Percentiles rank a stretch among this genome's conserved stretches.
Evolutionary conservation across 441 rosid genomes (phyloP).

Genomic region (Bocquillonia castaneifolia): DNA sequence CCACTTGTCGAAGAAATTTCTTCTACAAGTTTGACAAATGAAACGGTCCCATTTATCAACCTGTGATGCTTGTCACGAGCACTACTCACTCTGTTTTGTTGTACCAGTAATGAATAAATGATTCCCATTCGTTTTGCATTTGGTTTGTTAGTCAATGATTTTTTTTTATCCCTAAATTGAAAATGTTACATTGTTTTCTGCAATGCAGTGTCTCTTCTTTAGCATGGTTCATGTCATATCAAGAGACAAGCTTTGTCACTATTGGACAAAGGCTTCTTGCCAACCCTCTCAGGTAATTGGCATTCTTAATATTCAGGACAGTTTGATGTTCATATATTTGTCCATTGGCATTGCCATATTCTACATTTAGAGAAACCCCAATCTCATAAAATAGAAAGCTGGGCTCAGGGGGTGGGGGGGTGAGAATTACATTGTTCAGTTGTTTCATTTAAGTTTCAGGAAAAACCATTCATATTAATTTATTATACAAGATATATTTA

Average conservation of each 20-base stretch:
- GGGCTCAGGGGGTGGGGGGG: neutral
- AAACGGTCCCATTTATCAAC: neutral
- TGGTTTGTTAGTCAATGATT: neutral
- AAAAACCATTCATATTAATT: neutral
- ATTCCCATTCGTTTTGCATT: neutral
- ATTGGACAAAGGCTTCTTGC: slow-evolving; percentile 96
- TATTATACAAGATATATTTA: neutral
- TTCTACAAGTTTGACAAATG: neutral
- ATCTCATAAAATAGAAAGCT: too few species aligned
- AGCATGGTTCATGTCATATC: slow-evolving; percentile 99
- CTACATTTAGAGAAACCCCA: neutral
- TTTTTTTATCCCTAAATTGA: slow-evolving; percentile 9
- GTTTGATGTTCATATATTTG: neutral
- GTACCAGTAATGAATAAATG: neutral
- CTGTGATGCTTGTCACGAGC: neutral
- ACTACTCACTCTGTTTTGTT: neutral
- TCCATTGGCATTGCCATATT: neutral
- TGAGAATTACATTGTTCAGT: neutral
- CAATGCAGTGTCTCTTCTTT: slow-evolving; percentile 91
- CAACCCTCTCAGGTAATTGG: slow-evolving; percentile 80
- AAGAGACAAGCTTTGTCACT: slow-evolving; percentile 95
- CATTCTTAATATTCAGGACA: slow-evolving; percentile 1
- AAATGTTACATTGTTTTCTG: slow-evolving; percentile 9
- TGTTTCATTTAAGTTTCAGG: neutral
- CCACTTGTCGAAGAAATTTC: neutral